phyloP scores from a whole-genome alignment of 768 basidiomycete species.

The Suillus brevipes region DNA sequence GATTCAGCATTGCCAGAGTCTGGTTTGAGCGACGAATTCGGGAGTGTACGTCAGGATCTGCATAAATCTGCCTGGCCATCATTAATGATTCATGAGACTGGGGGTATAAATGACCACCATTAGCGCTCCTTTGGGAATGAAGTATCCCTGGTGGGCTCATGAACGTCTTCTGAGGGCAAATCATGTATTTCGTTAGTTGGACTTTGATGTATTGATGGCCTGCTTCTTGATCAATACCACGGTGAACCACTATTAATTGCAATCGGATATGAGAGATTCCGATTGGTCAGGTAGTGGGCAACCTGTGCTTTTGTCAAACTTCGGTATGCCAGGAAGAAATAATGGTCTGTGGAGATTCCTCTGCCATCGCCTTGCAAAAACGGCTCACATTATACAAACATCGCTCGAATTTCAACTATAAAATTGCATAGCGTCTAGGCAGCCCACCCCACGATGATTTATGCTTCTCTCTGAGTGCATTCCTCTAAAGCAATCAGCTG shows the following conservation, averaged over 20 bases:
- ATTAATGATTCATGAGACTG: background rate
- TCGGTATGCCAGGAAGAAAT: conserved; percentile 36
- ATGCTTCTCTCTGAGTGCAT: background rate
- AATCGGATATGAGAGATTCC: conserved; percentile 18
- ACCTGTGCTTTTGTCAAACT: conserved; percentile 31
- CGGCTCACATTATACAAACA: background rate
- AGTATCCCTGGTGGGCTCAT: conserved; percentile 30
- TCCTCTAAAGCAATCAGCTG: conserved; percentile 5
- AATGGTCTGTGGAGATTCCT: conserved; percentile 7
- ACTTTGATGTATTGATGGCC: background rate
- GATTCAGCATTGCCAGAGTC: conserved; percentile 22
- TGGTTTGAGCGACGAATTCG: conserved; percentile 26
- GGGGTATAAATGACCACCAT: conserved; percentile 15
- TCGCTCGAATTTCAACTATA: background rate
- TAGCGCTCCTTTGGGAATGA: conserved; percentile 34
- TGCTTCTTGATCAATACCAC: conserved; percentile 6
- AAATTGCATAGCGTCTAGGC: conserved; percentile 8
- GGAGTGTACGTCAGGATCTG: conserved; percentile 32
- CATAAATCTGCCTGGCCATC: conserved; percentile 25
- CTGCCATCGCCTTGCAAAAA: background rate
- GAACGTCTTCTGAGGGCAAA: conserved; percentile 29
- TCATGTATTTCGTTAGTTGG: conserved; percentile 31
- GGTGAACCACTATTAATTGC: conserved; percentile 15
- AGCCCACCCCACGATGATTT: conserved; percentile 10
- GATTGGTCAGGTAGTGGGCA: conserved; percentile 36